Conservation (phyloP, 371 early-diverging fungal genomes). For the Mucor saturninus region DNA sequence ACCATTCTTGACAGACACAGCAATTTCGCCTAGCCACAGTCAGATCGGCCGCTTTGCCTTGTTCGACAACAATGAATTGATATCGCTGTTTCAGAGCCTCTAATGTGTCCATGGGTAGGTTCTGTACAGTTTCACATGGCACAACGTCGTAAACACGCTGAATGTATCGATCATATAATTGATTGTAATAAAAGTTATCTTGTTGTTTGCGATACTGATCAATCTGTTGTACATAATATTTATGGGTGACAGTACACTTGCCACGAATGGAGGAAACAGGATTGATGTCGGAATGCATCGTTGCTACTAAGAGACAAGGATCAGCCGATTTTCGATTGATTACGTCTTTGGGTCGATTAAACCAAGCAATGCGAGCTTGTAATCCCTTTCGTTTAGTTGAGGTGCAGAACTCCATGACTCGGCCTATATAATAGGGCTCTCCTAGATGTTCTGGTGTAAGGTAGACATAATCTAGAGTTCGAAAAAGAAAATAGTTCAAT, state of each 20-base stretch:
- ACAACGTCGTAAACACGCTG: conserved; percentile 87
- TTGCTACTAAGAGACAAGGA: conserved; percentile 78
- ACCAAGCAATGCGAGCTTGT: conserved; percentile 79
- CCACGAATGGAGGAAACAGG: conserved; percentile 83
- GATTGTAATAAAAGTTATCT: conserved; percentile 84
- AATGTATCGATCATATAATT: conserved; percentile 88
- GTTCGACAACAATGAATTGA: conserved; percentile 83
- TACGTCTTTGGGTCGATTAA: conserved; percentile 82
- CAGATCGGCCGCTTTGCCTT: conserved; percentile 77
- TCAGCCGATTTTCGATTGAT: conserved; percentile 72
- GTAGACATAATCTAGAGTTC: conserved; percentile 70
- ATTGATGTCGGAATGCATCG: conserved; percentile 88
- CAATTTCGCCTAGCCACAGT: conserved; percentile 76
- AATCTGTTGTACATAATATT: conserved; percentile 65
- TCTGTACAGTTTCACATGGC: conserved; percentile 76
- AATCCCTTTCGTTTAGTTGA: conserved; percentile 51
- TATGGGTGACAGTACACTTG: conserved; percentile 78
- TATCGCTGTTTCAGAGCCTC: conserved; percentile 70
- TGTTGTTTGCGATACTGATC: conserved; percentile 60
- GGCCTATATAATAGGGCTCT: conserved; percentile 81
- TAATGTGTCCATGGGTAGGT: conserved; percentile 76
- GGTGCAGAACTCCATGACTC: conserved; percentile 82
- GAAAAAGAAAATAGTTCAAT: background rate
- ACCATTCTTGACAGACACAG: conserved; percentile 79
- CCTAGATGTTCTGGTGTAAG: conserved; percentile 75